phyloP scores from a whole-genome alignment of 2,329 filamentous ascomycete species.

The Trichoderma citrinoviride region DNA sequence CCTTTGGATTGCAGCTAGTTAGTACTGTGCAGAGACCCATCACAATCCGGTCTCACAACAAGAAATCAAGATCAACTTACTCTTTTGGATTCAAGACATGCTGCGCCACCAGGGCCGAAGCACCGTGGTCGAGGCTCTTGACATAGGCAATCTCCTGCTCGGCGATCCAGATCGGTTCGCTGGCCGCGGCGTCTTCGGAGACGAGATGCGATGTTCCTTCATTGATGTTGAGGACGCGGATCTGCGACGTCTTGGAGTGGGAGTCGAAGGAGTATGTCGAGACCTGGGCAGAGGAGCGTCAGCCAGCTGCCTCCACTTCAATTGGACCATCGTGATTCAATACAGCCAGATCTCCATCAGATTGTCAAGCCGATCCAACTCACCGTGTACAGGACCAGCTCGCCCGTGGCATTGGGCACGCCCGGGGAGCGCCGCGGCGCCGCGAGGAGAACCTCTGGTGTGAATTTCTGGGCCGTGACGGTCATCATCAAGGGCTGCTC shows the following conservation, averaged over 20 bases:
- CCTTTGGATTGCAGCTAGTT: constrained; percentile 20
- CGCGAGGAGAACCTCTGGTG: constrained; percentile 72
- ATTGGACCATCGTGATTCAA: not conserved
- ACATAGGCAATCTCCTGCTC: constrained; percentile 60
- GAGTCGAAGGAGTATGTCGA: constrained; percentile 78
- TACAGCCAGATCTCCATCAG: not conserved
- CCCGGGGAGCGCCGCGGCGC: constrained; percentile 70
- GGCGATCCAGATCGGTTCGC: constrained; percentile 74
- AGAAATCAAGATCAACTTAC: constrained; percentile 35
- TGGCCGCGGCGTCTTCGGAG: constrained; percentile 61
- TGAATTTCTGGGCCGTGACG: constrained; percentile 67
- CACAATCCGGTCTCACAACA: too few relatives aligned
- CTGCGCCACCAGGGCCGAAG: constrained; percentile 46
- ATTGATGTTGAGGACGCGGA: constrained; percentile 67
- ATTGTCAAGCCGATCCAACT: not conserved
- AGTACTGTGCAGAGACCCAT: too few relatives aligned
- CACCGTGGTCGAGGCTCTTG: constrained; percentile 48
- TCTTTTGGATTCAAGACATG: constrained; percentile 36
- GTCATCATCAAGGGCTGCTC: constrained; percentile 55
- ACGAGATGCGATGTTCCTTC: constrained; percentile 64
- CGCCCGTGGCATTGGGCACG: constrained; percentile 65
- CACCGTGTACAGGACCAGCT: constrained; percentile 63
- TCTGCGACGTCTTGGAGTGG: constrained; percentile 66
- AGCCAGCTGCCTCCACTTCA: not conserved
- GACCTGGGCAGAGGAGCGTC: constrained; percentile 40